Conservation (phyloP, 371 early-diverging fungal species). For the Apophysomyces ossiformis region DNA sequence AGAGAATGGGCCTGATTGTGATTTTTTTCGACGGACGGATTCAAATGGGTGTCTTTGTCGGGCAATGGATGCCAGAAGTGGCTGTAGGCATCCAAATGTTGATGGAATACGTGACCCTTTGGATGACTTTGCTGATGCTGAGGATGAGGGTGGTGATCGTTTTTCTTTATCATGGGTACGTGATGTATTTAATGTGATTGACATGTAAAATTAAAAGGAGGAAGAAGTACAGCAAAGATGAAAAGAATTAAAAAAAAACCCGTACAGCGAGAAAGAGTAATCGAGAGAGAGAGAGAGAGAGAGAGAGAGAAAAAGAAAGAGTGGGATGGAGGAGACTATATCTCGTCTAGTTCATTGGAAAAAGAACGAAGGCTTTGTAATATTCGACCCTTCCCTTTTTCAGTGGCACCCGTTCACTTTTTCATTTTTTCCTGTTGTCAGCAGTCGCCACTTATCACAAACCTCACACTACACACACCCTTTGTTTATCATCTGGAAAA, state of each 20-base stretch:
- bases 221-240: background rate
- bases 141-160: too few species aligned
- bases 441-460: background rate
- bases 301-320: background rate
- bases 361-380: background rate
- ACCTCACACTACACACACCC: background rate
- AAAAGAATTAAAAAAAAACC: background rate
- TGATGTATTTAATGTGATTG: too few species aligned
- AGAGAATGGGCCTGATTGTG: background rate
- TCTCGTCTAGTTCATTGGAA: background rate
- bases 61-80: too few species aligned
- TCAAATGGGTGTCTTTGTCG: too few species aligned
- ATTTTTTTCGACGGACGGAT: too few species aligned
- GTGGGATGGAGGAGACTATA: background rate
- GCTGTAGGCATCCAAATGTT: background rate
- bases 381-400: background rate
- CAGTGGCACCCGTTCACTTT: background rate
- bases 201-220: too few species aligned
- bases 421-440: constrained; percentile 1
- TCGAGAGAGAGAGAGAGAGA: background rate
- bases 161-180: too few species aligned
- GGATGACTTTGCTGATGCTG: too few species aligned
- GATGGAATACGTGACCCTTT: background rate
- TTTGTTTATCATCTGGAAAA: too few species aligned
- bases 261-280: background rate